Base-by-base conservation (phyloP, 73 alveolate genomes). In the Paramecium sonneborni region DNA sequence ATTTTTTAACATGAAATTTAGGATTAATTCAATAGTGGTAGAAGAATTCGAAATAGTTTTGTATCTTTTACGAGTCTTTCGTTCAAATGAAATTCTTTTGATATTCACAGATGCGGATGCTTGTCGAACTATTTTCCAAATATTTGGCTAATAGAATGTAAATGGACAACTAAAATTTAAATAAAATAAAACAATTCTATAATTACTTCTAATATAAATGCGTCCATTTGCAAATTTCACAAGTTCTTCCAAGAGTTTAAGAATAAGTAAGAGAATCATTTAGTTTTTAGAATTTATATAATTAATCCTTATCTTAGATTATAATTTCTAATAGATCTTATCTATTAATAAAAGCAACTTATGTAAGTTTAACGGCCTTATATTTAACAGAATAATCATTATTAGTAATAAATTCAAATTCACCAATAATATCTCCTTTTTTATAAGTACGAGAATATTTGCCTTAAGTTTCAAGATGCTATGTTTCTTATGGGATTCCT, bases 91-190 rank as follows among this genome's bases (percentile, higher is more conserved):
- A 9, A 30, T 23, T 1, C 84, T 6, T 26, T 62, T 62, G 84
- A 62, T 62, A 30, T 62, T 62, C n/a, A 32, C 44, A 30, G 39
- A 62, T 7, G 84, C 84, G 24, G 84, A 62, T 23, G 84, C 46
- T 62, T 62, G 8, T 30, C 84, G 43, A 30, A 62, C 84, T 62
- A 79, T 24, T 79, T 79, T 79, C 90, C 90, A 79, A 14, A 23
- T 79, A 43, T 79, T 38, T 41, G 90, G 90, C 41, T 43, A 43
- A 46, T 79, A 79, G 55, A 79, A 79, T 23, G 55, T 41, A 23
- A 79, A 79, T 41, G 90, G 90, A 79, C 90, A 79, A 39, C 90
- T 79, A 79, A 79, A 30, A 79, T 30, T 62, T 62, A 62, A 26
- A 62, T 14, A 28, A 43, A 79, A 52, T 52, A 20, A 43, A 43